Evolutionary conservation across 441 rosid species (phyloP), one percentile per base, ranked within the genome.

Genomic region (Eutrema salsugineum): DNA sequence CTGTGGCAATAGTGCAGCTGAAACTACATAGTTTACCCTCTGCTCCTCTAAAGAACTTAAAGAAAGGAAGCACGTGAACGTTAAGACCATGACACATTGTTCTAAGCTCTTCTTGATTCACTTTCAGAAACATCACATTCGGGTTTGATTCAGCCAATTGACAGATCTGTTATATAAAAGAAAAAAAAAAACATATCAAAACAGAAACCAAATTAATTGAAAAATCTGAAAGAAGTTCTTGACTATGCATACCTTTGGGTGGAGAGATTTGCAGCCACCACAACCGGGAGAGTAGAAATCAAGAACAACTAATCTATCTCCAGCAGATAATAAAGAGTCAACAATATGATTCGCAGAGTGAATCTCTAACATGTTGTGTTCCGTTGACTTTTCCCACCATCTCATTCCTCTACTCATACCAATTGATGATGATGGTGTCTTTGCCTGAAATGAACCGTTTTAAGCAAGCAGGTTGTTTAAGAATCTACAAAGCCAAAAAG

Each of bases 251-350:
- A 87, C 96, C 93, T 87, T 88, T 8, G 97, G 98, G 75, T 85
- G 91, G 14, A 93, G 91, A 67, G 87, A 49, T 81, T 67, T 90
- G 85, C 98, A 93, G 60, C 91, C 97, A 16, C 97, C 97, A 79
- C 97, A 93, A 22, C 80, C 87, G 43, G 93, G 95, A 2, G 95
- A 88, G 78, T 84, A 93, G 72, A 93, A 90, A 58, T 81, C 86
- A 42, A 93, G 65, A 43, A 93, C 71, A 40, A 86, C 88, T 67
- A 93, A 78, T 69, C 74, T 77, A 66, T 90, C 93, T 1, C 89
- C 95, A 56, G 88, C 88, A 30, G 77, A 78, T 7, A 58, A n/a
- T 72, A 90, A 79, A 12, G 89, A 70, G 38, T 70, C 81, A 5
- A 83, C 91, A 30, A 88, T 88, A 60, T 90, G 82, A 59, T 79